phyloP scores from a whole-genome alignment of 2,329 filamentous ascomycete species.

The Fusarium heterosporum region DNA sequence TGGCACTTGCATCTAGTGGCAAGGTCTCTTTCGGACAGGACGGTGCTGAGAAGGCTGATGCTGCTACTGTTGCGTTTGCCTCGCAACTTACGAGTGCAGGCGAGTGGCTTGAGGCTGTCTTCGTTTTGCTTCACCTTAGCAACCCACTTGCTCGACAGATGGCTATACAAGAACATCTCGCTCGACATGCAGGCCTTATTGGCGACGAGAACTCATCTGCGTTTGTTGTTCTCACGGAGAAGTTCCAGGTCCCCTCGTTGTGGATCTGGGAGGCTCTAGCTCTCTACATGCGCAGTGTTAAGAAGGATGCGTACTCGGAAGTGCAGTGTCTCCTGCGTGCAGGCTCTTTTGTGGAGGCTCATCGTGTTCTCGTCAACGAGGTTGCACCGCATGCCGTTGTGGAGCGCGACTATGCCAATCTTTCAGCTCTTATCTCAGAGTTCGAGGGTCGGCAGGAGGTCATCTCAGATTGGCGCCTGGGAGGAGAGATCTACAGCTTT shows the following conservation, averaged over 20 bases:
- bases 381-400: constrained; percentile 88
- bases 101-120: constrained; percentile 77
- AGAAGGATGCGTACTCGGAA: constrained; percentile 75
- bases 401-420: constrained; percentile 78
- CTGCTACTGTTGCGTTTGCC: constrained; percentile 73
- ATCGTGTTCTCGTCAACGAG: constrained; percentile 81
- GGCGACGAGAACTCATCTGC: constrained; percentile 66
- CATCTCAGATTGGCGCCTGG: constrained; percentile 80
- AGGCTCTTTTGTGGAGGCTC: constrained; percentile 81
- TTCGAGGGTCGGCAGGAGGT: constrained; percentile 73
- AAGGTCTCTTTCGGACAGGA: constrained; percentile 65
- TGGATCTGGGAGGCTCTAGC: constrained; percentile 94
- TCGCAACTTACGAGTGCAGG: constrained; percentile 71
- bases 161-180: constrained; percentile 78
- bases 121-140: constrained; percentile 82
- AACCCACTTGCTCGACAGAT: constrained; percentile 70
- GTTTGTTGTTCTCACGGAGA: constrained; percentile 70
- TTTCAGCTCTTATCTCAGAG: constrained; percentile 76
- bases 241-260: constrained; percentile 75
- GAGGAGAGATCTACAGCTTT: constrained; percentile 81
- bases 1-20: constrained; percentile 67
- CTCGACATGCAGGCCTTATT: constrained; percentile 76
- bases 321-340: constrained; percentile 85
- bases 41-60: constrained; percentile 71
- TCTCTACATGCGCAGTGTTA: constrained; percentile 79